A percentile compares a stretch with the other conserved stretches of the same genome.
Conservation (phyloP, 2,329 filamentous ascomycete species). For the Trichoderma harzianum region DNA sequence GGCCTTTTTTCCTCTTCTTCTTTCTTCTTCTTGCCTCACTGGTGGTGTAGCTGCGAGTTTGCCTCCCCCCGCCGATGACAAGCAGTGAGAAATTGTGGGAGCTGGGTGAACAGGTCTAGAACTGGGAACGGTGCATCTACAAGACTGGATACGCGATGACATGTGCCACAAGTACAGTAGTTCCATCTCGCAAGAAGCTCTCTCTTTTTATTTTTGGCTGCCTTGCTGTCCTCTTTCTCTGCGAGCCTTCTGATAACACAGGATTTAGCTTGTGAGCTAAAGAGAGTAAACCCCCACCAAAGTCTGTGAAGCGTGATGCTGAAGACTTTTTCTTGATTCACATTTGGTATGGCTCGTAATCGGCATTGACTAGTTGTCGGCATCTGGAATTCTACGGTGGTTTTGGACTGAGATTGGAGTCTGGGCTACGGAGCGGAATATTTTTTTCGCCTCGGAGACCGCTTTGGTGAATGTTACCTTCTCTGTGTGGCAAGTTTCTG, state of each 20-base stretch:
- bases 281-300: neutral
- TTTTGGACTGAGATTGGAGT: neutral
- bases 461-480: neutral
- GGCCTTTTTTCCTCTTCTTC: neutral
- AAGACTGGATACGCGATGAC: neutral
- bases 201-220: neutral
- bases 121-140: neutral
- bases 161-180: neutral
- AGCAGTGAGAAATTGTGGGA: neutral
- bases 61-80: neutral
- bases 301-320: constrained; percentile 9
- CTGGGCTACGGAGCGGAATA: constrained; percentile 2
- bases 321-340: constrained; percentile 5
- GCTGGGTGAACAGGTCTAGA: neutral
- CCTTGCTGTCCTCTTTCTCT: neutral
- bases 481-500: neutral
- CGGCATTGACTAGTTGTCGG: neutral
- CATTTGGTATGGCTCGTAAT: neutral
- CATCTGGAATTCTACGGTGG: neutral
- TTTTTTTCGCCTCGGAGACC: neutral
- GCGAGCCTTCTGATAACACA: neutral
- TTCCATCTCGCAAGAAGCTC: neutral
- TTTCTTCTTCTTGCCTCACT: neutral
- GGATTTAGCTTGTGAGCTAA: neutral
- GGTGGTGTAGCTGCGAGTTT: neutral